Percentiles rank a stretch among this genome's conserved stretches.
These are phyloP conservation scores for Nicotiana tabacum DNA, from an alignment of 257 asterid genomes.

Conservation along the genomic window DNA sequence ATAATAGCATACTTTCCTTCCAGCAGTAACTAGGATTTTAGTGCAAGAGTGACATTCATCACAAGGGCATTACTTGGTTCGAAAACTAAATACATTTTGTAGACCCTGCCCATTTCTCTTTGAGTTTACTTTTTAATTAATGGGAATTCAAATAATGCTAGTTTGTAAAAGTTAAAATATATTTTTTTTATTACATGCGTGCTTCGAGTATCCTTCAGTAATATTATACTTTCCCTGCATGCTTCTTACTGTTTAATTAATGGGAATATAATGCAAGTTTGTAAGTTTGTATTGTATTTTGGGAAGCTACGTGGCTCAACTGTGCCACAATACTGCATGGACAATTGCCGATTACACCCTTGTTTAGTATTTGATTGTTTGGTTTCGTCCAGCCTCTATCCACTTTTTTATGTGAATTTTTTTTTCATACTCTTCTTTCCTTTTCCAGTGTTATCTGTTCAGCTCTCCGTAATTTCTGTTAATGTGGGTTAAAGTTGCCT, in stretches of 20 bases:
- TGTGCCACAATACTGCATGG: background rate
- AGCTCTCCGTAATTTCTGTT: background rate
- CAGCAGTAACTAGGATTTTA: background rate
- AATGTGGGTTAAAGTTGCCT: background rate
- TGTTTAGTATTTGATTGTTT: constrained; percentile 1
- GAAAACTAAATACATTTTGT: background rate
- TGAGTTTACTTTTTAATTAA: no score
- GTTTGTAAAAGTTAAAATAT: background rate
- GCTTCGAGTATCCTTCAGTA: background rate
- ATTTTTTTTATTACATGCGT: background rate
- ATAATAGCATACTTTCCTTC: background rate
- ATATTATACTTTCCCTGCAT: background rate
- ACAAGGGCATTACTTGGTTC: background rate
- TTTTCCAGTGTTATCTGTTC: background rate
- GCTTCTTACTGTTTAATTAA: background rate
- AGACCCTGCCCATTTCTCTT: no score
- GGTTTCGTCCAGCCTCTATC: background rate
- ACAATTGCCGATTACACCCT: background rate
- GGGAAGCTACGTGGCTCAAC: background rate
- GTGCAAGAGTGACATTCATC: background rate
- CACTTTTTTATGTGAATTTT: background rate
- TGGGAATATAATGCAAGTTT: background rate
- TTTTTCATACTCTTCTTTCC: background rate
- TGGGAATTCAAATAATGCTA: no score
- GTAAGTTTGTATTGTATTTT: background rate